Percentiles rank a stretch among this genome's conserved stretches.
Evolutionary conservation across 805 yeast species (phyloP).

Genomic region (Suhomyces sp.): DNA sequence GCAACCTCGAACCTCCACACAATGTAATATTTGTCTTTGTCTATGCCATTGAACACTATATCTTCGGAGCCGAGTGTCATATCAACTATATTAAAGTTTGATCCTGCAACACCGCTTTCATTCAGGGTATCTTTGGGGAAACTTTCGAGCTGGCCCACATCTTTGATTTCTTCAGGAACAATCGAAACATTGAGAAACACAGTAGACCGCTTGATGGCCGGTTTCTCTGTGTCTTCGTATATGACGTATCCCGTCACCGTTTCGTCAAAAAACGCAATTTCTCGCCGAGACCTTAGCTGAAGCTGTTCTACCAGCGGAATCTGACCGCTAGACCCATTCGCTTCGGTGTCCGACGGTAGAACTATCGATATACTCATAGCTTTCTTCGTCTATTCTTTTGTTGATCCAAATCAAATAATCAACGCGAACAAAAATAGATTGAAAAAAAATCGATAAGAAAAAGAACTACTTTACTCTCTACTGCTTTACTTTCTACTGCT

Average conservation of each 20-base stretch:
- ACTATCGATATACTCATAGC: constrained; percentile 10
- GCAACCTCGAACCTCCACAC: constrained; percentile 32
- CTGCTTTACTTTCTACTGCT: too few species aligned
- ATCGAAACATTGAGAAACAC: constrained; percentile 19
- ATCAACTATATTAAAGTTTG: constrained; percentile 9
- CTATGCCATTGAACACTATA: constrained; percentile 9
- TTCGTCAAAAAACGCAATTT: constrained; percentile 33
- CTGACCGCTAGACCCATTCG: not conserved
- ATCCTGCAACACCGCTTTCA: not conserved
- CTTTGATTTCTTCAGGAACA: constrained; percentile 14
- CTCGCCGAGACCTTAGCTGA: constrained; percentile 2
- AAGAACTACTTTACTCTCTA: too few species aligned
- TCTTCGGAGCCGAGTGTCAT: constrained; percentile 7
- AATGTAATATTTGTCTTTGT: constrained; percentile 9
- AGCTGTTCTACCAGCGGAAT: not conserved
- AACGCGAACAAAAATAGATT: not conserved
- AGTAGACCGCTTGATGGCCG: constrained; percentile 5
- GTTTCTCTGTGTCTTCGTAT: constrained; percentile 10
- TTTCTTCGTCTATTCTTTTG: not conserved
- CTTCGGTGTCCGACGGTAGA: constrained; percentile 5
- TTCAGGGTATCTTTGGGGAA: not conserved
- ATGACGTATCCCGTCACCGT: constrained; percentile 25
- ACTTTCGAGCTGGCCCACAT: not conserved
- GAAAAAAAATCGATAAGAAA: not conserved
- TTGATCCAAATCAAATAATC: not conserved